phyloP scores from a whole-genome alignment of 108 stramenopile species.

The Pseudonitzschia multistriata region DNA sequence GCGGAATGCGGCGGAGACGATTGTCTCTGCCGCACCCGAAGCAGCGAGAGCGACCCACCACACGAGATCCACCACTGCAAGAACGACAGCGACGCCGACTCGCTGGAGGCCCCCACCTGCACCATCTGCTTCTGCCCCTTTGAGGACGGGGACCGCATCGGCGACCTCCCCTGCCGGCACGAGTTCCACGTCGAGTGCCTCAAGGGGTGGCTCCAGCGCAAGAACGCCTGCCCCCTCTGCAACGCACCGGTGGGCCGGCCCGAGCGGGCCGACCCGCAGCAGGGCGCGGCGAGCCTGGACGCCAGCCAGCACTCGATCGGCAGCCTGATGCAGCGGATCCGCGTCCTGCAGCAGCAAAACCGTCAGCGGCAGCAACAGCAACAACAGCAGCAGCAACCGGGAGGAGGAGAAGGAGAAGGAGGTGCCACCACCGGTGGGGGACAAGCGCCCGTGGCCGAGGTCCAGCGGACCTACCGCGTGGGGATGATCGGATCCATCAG shows the following conservation, averaged over 20 bases:
- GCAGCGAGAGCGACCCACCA: not conserved
- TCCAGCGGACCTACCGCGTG: not conserved
- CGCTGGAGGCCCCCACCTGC: constrained; percentile 28
- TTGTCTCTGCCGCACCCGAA: not conserved
- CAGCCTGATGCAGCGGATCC: not conserved
- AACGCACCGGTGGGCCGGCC: constrained; percentile 7
- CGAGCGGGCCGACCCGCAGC: not conserved
- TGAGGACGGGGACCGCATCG: constrained; percentile 71
- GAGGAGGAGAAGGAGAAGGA: not conserved
- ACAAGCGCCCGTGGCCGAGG: not conserved
- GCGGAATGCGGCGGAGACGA: too few species aligned
- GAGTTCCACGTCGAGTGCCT: constrained; percentile 74
- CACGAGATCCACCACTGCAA: not conserved
- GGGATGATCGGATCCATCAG: constrained; percentile 6
- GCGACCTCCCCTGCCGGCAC: constrained; percentile 62
- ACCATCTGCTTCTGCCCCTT: constrained; percentile 64
- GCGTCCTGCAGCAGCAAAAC: not conserved
- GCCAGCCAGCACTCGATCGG: not conserved
- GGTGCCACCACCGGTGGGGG: not conserved
- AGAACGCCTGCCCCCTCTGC: constrained; percentile 76
- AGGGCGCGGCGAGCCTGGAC: not conserved
- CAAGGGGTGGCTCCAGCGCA: constrained; percentile 58
- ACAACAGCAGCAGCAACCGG: not conserved
- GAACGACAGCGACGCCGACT: constrained; percentile 4
- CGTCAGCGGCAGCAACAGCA: not conserved